phyloP scores from a whole-genome alignment of 2,329 filamentous ascomycete genomes.

The Fusarium sp. region DNA sequence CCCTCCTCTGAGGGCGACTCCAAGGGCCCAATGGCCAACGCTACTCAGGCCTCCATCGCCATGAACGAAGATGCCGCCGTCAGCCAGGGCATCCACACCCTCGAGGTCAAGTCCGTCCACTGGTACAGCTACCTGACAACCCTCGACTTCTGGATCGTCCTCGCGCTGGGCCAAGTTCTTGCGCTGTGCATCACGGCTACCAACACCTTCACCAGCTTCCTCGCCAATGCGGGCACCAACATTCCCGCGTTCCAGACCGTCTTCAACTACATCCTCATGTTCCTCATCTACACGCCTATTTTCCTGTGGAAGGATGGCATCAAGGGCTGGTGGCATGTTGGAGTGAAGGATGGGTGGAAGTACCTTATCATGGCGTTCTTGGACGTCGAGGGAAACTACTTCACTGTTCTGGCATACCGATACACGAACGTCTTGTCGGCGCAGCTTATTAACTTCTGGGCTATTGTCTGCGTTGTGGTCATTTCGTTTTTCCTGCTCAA shows the following conservation, averaged over 20 bases:
- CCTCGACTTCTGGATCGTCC: conserved; percentile 85
- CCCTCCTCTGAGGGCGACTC: conserved; percentile 19
- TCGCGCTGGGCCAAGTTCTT: conserved; percentile 83
- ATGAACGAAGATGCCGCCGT: conserved; percentile 50
- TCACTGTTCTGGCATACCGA: conserved; percentile 92
- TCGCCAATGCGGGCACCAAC: conserved; percentile 72
- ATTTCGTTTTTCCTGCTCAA: conserved; percentile 83
- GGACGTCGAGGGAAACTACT: conserved; percentile 98
- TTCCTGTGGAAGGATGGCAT: conserved; percentile 83
- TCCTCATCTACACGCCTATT: conserved; percentile 80
- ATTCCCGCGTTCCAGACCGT: conserved; percentile 96
- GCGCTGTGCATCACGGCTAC: conserved; percentile 91
- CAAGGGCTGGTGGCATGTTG: conserved; percentile 71
- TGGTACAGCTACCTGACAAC: conserved; percentile 84
- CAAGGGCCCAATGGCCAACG: conserved; percentile 35
- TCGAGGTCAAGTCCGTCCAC: conserved; percentile 62
- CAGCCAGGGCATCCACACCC: conserved; percentile 60
- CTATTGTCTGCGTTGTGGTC: conserved; percentile 89
- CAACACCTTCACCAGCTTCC: conserved; percentile 86
- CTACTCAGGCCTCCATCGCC: conserved; percentile 6
- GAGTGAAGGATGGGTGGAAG: conserved; percentile 84
- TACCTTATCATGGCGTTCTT: conserved; percentile 93
- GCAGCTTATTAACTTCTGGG: conserved; percentile 98
- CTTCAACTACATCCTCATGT: conserved; percentile 91
- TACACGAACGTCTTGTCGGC: conserved; percentile 92